Evolutionary conservation across 2,329 filamentous ascomycete species (phyloP), one percentile per base, ranked within the genome.

Genomic region (Talaromyces rugulosus): DNA sequence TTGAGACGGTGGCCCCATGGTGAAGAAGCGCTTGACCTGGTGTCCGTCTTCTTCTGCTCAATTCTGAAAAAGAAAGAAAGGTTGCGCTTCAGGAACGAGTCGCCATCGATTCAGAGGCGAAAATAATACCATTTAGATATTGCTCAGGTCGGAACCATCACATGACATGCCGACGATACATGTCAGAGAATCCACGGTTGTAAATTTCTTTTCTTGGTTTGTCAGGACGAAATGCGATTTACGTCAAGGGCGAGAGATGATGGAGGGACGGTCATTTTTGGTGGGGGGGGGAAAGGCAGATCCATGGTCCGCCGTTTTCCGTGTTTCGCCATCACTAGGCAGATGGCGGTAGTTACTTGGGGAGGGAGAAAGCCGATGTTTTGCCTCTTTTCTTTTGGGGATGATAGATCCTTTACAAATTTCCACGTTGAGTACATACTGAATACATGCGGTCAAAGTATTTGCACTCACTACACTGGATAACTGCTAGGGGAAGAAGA

Each of bases 1-100:
- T 9, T 52, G 18, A 52, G 42, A 5, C 33, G 56, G 31, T 14
- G 55, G 51, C 12, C 52, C 51, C 58, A 60, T 60, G 47, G 51
- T 31, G 16, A 40, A 6, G 36, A 59, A 36, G 18, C 18, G 27
- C 36, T 14, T 4, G 44, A 47, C 11, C 11, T 23, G 11, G n/a
- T 9, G 18, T 27, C 23, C 9, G n/a, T 12, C 23, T 23, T 47
- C 1, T 27, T 47, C 8, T 47, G 8, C 18, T 47, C 18, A 3
- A 8, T 23, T 47, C n/a, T 47, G n/a, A 18, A 44, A 51, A 54
- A 30, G n/a, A 36, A 58, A 36, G 14, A 44, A 16, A 3, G 11
- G 44, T 47, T 6, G 36, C n/a, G 16, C 36, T 40, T 5, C 36
- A 5, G 8, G 4, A 40, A 40, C 14, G 14, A n/a, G 2, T 7